These are phyloP conservation scores for Gracilaria domingensis DNA, from an alignment of 23 red algal species.

Conservation along the genomic window DNA sequence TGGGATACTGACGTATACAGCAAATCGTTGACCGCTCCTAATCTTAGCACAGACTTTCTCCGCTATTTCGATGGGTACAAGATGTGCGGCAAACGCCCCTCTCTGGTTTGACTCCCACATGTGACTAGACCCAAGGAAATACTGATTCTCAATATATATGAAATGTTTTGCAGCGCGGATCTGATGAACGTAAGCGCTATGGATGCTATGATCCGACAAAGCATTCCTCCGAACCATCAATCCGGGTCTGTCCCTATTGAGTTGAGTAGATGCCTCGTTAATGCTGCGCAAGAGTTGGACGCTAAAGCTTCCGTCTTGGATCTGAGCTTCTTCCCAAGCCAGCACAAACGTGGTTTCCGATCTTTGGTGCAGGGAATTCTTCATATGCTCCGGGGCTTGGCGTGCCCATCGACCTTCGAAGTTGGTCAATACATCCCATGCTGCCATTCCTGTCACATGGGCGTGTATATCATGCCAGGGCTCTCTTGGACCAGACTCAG, in stretches of 20 bases:
- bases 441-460: conserved; percentile 61
- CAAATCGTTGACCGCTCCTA: conserved; percentile 53
- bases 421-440: conserved; percentile 81
- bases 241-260: conserved; percentile 53
- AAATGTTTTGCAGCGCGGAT: conserved; percentile 78
- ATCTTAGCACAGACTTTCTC: conserved; percentile 77
- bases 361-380: conserved; percentile 30
- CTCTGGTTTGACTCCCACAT: conserved; percentile 71
- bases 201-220: conserved; percentile 67
- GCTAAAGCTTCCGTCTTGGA: conserved; percentile 64
- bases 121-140: conserved; percentile 78
- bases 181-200: conserved; percentile 83
- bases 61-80: conserved; percentile 74
- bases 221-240: conserved; percentile 64
- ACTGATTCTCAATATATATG: conserved; percentile 88
- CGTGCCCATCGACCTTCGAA: conserved; percentile 80
- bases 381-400: conserved; percentile 62
- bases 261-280: conserved; percentile 63
- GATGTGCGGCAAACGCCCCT: conserved; percentile 54
- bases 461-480: conserved; percentile 82
- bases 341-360: conserved; percentile 54
- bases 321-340: conserved; percentile 61
- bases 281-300: conserved; percentile 75
- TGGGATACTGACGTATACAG: conserved; percentile 70
- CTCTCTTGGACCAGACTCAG: conserved; percentile 75